phyloP scores from a whole-genome alignment of 805 yeast genomes.

The Candida ulmi region DNA sequence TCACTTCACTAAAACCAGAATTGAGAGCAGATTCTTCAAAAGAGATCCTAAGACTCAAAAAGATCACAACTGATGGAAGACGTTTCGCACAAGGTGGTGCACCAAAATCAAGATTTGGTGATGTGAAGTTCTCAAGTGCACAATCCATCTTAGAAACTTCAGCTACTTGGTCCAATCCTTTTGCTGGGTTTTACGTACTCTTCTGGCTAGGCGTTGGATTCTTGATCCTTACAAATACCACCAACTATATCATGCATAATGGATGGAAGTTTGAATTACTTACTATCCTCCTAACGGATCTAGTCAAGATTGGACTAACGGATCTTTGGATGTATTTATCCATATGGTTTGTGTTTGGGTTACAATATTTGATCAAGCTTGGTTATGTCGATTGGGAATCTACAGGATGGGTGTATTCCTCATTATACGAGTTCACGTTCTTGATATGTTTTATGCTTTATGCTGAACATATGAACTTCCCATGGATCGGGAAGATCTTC shows the following conservation, averaged over 20 bases:
- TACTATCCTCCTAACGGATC: conserved; percentile 50
- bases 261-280: conserved; percentile 53
- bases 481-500: conserved; percentile 91
- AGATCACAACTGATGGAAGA: conserved; percentile 12
- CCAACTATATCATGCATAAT: conserved; percentile 44
- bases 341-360: conserved; percentile 51
- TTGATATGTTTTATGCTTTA: conserved; percentile 48
- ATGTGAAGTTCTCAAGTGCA: conserved; percentile 16
- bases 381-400: conserved; percentile 52
- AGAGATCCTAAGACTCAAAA: conserved; percentile 16
- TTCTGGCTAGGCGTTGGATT: conserved; percentile 57
- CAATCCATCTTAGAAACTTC: conserved; percentile 21
- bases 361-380: conserved; percentile 51
- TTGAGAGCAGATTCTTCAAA: conserved; percentile 12
- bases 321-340: conserved; percentile 72
- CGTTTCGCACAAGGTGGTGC: conserved; percentile 20
- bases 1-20: neutral
- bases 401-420: conserved; percentile 60
- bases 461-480: conserved; percentile 52
- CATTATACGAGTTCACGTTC: conserved; percentile 49
- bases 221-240: conserved; percentile 41
- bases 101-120: conserved; percentile 22
- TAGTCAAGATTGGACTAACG: conserved; percentile 62
- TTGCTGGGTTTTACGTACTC: conserved; percentile 77
- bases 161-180: conserved; percentile 25